These are phyloP conservation scores for Ceratocystis alfenasii DNA, from an alignment of 2,329 filamentous ascomycete species.

Conservation along the genomic window DNA sequence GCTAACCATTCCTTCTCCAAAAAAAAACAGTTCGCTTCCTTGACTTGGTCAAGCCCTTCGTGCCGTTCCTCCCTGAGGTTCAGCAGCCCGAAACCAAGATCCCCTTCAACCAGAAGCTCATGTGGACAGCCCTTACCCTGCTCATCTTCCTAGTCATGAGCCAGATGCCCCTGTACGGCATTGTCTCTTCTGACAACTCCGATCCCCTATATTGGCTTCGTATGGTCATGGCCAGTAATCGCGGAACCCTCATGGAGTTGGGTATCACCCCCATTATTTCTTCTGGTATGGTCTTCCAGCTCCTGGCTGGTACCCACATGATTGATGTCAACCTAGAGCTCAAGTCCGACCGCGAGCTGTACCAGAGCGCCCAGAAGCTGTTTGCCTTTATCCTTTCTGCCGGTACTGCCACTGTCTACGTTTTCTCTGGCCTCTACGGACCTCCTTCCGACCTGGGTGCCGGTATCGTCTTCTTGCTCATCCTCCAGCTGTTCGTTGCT, in stretches of 20 bases:
- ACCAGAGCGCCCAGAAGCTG: conserved; percentile 98
- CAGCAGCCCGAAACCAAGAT: conserved; percentile 97
- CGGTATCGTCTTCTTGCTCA: conserved; percentile 94
- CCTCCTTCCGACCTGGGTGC: conserved; percentile 92
- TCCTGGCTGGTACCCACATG: conserved; percentile 96
- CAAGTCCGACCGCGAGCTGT: conserved; percentile 98
- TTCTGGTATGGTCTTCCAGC: conserved; percentile 99
- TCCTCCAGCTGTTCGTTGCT: conserved; percentile 93
- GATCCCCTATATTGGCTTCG: conserved; percentile 99
- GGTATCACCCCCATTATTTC: conserved; percentile 99
- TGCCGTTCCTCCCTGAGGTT: conserved; percentile 98
- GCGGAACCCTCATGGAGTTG: conserved; percentile 89
- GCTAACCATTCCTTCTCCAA: conserved; percentile 19
- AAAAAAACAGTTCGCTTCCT: conserved; percentile 75
- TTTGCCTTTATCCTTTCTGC: conserved; percentile 96
- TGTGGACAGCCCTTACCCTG: conserved; percentile 89
- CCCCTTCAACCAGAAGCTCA: conserved; percentile 96
- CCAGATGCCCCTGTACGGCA: conserved; percentile 98
- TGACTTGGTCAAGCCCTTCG: conserved; percentile 98
- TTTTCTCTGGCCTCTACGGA: conserved; percentile 95
- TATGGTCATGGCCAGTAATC: conserved; percentile 99
- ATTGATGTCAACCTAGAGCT: conserved; percentile 99
- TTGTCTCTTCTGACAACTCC: conserved; percentile 96
- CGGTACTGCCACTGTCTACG: conserved; percentile 94
- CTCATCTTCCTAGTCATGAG: conserved; percentile 99